Evolutionary conservation across 805 yeast species (phyloP), one percentile per base, ranked within the genome.

Genomic region (Schizosaccharomyces octosporus): DNA sequence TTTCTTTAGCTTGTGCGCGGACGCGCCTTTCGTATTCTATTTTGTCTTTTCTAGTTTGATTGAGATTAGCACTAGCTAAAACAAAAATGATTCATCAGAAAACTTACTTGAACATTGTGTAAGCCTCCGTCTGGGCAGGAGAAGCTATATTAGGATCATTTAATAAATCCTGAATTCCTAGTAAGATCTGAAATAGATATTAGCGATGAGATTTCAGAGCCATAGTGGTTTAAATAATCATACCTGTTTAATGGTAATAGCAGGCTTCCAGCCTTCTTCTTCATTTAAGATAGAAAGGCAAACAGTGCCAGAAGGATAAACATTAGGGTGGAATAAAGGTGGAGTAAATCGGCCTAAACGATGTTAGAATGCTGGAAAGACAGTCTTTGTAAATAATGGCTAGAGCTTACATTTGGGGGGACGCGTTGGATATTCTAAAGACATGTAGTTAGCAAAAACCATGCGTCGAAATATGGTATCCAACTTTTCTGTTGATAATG

Each of bases 221-320:
- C 27, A 3, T 27, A 27, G 27, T 27, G 27, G 27, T 27, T 62
- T 55, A 1, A 19, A 24, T n/a, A 13, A 19, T 6, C 24, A 19
- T 45, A 45, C 51, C 24, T 59, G 61, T 29, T 59, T 59, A 66
- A 90, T 73, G 17, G 95, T 86, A 66, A 90, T 85, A 7, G 96
- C 95, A 0, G 99, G 98, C 69, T 95, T 81, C 99, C 99, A 93
- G 71, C 87, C 97, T 72, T 89, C 94, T 58, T 84, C 88, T 71
- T 93, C 98, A 71, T 93, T 93, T 69, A 93, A 76, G 62, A 93
- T 89, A 61, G 94, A 83, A 59, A 93, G 78, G 73, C 99, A 93
- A 45, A 93, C 83, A 0, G 97, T 93, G 1, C 99, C 99, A 62
- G 95, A 85, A 0, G 99, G 99, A 68, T 93, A 93, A 9, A 93